Evolutionary conservation across 352 stramenopile genomes (phyloP).

Genomic region (Globisporangium alternatum): DNA sequence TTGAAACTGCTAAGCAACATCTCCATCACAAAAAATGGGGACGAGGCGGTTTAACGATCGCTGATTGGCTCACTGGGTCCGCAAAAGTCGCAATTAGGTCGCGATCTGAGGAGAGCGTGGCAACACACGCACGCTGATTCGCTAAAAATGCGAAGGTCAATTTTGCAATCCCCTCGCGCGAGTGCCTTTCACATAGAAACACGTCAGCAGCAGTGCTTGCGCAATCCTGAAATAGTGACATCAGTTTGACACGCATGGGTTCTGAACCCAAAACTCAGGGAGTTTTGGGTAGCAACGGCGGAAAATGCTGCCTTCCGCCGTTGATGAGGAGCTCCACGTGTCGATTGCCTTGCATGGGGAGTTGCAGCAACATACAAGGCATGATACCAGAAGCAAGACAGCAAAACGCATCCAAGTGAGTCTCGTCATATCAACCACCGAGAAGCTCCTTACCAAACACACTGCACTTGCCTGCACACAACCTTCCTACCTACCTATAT

Average conservation of each 20-base stretch:
- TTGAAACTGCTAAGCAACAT: too few species aligned
- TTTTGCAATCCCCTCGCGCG: neutral
- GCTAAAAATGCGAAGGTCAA: conserved; percentile 3
- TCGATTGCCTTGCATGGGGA: neutral
- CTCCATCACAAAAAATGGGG: neutral
- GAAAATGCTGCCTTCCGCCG: neutral
- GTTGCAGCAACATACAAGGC: neutral
- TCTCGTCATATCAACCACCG: neutral
- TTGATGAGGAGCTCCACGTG: neutral
- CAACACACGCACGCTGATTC: conserved; percentile 6
- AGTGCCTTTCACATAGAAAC: conserved; percentile 6
- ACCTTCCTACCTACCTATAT: neutral
- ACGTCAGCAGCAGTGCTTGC: neutral
- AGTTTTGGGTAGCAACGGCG: neutral
- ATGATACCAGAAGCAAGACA: neutral
- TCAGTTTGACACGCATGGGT: neutral
- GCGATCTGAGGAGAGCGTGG: neutral
- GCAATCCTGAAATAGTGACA: conserved; percentile 6
- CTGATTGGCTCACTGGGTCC: conserved; percentile 8
- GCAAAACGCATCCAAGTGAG: neutral
- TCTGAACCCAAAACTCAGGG: too few species aligned
- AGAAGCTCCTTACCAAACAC: neutral
- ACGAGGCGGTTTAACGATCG: conserved; percentile 8
- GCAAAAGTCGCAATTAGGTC: conserved; percentile 9
- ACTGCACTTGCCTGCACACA: neutral